Percentiles rank a stretch among this genome's conserved stretches.
phyloP scores from a whole-genome alignment of 495 filamentous ascomycete species.

The Cairneyella variabilis region DNA sequence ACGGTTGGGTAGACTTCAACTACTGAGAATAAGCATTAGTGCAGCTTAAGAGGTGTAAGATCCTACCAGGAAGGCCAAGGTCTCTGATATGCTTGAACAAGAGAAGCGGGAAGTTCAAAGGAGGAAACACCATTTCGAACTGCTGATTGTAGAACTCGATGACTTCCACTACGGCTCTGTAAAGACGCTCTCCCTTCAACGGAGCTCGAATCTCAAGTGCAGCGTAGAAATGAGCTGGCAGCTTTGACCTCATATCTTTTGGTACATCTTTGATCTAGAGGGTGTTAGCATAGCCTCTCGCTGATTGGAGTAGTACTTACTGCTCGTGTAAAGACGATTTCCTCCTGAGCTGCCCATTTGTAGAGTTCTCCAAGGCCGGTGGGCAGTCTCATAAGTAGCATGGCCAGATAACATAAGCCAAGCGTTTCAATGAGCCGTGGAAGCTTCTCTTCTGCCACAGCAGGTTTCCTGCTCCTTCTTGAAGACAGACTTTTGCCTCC shows the following conservation, averaged over 20 bases:
- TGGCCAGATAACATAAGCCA: constrained; percentile 63
- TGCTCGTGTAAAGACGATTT: constrained; percentile 34
- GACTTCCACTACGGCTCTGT: constrained; percentile 57
- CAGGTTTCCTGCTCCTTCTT: constrained; percentile 21
- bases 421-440: constrained; percentile 63
- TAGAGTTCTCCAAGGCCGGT: constrained; percentile 60
- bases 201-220: constrained; percentile 55
- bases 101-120: constrained; percentile 63
- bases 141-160: constrained; percentile 58
- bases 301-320: constrained; percentile 21
- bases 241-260: constrained; percentile 57
- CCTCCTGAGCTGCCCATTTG: constrained; percentile 38
- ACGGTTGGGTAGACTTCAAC: constrained; percentile 66
- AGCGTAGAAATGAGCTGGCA: constrained; percentile 55
- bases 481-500: constrained; percentile 18
- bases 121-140: constrained; percentile 68
- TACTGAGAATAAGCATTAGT: constrained; percentile 19
- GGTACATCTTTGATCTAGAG: constrained; percentile 46
- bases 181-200: constrained; percentile 52
- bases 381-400: constrained; percentile 59
- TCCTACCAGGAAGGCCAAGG: constrained; percentile 73
- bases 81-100: constrained; percentile 66
- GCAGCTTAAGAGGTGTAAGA: not conserved
- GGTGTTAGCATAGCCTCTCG: not conserved
- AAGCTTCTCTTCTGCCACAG: constrained; percentile 27